A percentile compares a stretch with the other conserved stretches of the same genome.
These are phyloP conservation scores for Alternaria metachromatica DNA, from an alignment of 2,329 filamentous ascomycete species.

Conservation along the genomic window DNA sequence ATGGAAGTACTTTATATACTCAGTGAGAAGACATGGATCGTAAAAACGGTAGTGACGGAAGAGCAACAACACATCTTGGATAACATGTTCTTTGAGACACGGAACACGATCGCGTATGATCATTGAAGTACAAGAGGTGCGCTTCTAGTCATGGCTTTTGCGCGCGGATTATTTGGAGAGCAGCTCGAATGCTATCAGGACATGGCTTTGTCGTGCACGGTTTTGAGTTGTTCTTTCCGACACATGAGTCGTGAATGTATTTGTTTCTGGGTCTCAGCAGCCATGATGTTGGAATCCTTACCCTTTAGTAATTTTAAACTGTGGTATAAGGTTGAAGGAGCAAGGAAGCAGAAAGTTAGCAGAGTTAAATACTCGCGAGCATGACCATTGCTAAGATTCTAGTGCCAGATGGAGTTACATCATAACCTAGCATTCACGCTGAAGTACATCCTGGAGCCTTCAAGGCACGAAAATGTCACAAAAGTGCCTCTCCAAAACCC, in stretches of 20 bases:
- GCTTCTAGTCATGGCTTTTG: rapidly evolving
- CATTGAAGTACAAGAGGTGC: rapidly evolving
- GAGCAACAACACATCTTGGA: not conserved
- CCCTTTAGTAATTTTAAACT: too few relatives aligned
- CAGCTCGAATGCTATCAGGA: not conserved
- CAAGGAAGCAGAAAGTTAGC: too few relatives aligned
- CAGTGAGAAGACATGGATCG: not conserved
- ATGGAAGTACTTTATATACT: not conserved
- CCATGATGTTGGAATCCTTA: too few relatives aligned
- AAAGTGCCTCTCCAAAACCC: not conserved
- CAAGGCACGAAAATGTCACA: not conserved
- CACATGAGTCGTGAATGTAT: not conserved
- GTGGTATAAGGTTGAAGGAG: too few relatives aligned
- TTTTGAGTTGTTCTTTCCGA: not conserved
- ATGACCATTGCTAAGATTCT: not conserved
- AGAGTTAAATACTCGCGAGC: not conserved
- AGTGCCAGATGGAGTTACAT: not conserved
- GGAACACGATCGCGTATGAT: not conserved
- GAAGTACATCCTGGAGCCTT: not conserved
- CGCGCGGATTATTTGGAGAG: rapidly evolving
- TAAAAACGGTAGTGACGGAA: too few relatives aligned
- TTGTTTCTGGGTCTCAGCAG: too few relatives aligned
- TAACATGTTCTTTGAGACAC: not conserved
- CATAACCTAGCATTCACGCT: not conserved
- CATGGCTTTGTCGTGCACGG: rapidly evolving